Percentiles rank a stretch among this genome's conserved stretches.
These are phyloP conservation scores for Lodderomyces pseudojiufengensis DNA, from an alignment of 1,139 yeast species.

Conservation along the genomic window DNA sequence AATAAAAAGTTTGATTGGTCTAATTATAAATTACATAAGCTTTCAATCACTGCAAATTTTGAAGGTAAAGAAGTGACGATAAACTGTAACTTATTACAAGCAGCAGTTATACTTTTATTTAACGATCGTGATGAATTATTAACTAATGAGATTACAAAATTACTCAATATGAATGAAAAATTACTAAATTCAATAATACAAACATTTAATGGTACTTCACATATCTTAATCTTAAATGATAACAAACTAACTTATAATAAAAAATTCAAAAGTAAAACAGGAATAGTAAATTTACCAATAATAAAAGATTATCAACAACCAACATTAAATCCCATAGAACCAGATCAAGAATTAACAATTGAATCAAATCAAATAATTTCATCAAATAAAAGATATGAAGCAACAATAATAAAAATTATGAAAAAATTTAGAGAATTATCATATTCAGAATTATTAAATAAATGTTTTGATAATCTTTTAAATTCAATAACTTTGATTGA, in stretches of 20 bases:
- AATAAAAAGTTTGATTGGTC: slow-evolving; percentile 28
- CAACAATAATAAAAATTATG: slow-evolving; percentile 31
- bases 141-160: slow-evolving; percentile 18
- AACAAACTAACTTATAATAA: slow-evolving; percentile 21
- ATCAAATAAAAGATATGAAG: slow-evolving; percentile 29
- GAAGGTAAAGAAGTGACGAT: slow-evolving; percentile 32
- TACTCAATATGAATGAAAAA: slow-evolving; percentile 25
- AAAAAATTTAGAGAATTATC: slow-evolving; percentile 23
- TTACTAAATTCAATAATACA: slow-evolving; percentile 26
- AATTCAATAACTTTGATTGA: slow-evolving; percentile 30
- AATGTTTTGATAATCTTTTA: slow-evolving; percentile 21
- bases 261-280: slow-evolving; percentile 27
- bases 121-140: slow-evolving; percentile 19
- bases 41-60: slow-evolving; percentile 28
- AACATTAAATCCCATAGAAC: too few relatives aligned
- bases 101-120: slow-evolving; percentile 30
- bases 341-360: slow-evolving; percentile 9
- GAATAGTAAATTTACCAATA: slow-evolving; percentile 31
- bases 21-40: slow-evolving; percentile 33
- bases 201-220: slow-evolving; percentile 31
- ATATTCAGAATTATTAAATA: slow-evolving; percentile 25
- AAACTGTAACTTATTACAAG: slow-evolving; percentile 37
- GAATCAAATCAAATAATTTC: slow-evolving; percentile 12
- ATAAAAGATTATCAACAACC: slow-evolving; percentile 16
- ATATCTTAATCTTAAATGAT: slow-evolving; percentile 19